These are phyloP conservation scores for Arctium minus DNA, from an alignment of 129 eudicot genomes.

Conservation along the genomic window DNA sequence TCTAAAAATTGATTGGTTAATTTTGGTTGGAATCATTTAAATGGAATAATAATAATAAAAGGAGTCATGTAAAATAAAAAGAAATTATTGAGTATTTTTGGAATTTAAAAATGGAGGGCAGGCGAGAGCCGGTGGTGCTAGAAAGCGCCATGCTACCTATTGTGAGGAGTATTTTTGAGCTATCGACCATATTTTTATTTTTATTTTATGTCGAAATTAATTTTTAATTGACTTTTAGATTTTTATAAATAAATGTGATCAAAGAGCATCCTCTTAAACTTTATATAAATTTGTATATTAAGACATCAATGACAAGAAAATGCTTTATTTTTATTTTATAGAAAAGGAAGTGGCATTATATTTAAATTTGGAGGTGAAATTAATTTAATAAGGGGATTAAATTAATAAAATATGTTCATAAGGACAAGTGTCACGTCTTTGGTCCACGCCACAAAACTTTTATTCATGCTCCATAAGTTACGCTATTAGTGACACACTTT, in stretches of 20 bases:
- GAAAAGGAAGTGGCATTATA: neutral
- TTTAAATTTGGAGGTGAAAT: neutral
- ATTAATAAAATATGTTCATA: neutral
- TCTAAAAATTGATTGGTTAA: neutral
- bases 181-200: neutral
- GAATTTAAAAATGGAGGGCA: neutral
- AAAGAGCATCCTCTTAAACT: too few relatives aligned
- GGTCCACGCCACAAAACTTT: neutral
- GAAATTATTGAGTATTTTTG: neutral
- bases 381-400: neutral
- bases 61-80: too few relatives aligned
- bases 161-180: neutral
- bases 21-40: neutral
- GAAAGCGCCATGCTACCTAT: slow-evolving; percentile 1
- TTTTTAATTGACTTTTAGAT: neutral
- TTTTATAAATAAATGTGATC: neutral
- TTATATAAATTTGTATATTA: too few relatives aligned
- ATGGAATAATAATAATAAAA: neutral
- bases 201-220: neutral
- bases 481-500: neutral
- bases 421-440: slow-evolving; percentile 5
- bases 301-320: too few relatives aligned
- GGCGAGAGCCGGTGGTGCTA: slow-evolving; percentile 8
- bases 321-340: too few relatives aligned
- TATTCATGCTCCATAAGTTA: neutral